Percentiles rank a stretch among this genome's conserved stretches.
These are phyloP conservation scores for Williopsis jadinii DNA, from an alignment of 1,139 yeast species.

Conservation along the genomic window DNA sequence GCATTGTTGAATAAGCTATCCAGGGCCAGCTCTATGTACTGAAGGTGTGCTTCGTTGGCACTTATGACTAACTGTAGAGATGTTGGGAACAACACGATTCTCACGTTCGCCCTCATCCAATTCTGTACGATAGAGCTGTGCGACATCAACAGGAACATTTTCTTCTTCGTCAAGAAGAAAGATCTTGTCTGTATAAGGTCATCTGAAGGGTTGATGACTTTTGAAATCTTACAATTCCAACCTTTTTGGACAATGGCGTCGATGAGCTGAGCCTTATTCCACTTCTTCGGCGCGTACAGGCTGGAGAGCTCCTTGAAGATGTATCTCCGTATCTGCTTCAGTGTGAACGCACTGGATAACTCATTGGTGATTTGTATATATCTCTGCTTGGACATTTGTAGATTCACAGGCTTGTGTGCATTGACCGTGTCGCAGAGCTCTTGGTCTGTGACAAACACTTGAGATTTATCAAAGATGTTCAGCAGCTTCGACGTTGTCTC, in stretches of 20 bases:
- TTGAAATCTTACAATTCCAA: constrained; percentile 35
- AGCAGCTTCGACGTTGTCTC: constrained; percentile 6
- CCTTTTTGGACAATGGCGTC: constrained; percentile 28
- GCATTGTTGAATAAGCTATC: constrained; percentile 32
- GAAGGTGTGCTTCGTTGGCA: constrained; percentile 25
- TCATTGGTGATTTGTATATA: constrained; percentile 23
- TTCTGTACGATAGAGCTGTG: constrained; percentile 30
- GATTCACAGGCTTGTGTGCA: constrained; percentile 23
- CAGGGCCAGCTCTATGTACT: constrained; percentile 30
- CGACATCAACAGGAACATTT: constrained; percentile 30
- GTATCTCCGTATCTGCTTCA: constrained; percentile 25
- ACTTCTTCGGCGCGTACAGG: constrained; percentile 5
- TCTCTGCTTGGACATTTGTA: constrained; percentile 22
- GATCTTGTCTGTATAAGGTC: constrained; percentile 31
- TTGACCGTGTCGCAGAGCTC: constrained; percentile 25
- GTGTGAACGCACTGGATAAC: constrained; percentile 24
- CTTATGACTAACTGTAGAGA: constrained; percentile 26
- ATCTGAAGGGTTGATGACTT: constrained; percentile 28
- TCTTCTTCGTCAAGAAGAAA: constrained; percentile 33
- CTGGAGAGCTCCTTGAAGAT: constrained; percentile 14
- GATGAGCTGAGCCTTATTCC: constrained; percentile 20
- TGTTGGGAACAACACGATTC: constrained; percentile 30
- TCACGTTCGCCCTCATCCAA: constrained; percentile 33
- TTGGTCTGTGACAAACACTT: constrained; percentile 17
- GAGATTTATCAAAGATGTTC: background rate